phyloP scores from a whole-genome alignment of 208 protist genomes.

The Herpetomonas samuelpessoai region DNA sequence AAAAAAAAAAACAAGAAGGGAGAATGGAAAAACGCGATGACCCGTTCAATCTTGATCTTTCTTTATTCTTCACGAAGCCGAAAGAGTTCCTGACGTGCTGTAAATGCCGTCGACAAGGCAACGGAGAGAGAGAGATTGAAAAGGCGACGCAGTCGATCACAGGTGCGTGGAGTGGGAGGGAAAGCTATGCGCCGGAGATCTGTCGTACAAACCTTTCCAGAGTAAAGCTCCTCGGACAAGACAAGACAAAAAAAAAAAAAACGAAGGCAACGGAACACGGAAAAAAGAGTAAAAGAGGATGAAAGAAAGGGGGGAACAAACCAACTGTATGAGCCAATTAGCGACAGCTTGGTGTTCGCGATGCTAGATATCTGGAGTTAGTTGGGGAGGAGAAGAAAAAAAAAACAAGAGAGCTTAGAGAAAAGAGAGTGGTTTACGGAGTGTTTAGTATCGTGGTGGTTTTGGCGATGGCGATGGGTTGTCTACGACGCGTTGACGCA shows the following conservation, averaged over 20 bases:
- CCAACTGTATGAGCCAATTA: not conserved
- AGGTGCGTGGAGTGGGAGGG: too few relatives aligned
- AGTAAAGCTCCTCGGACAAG: too few relatives aligned
- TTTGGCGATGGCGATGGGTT: too few relatives aligned
- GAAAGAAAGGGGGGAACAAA: not conserved
- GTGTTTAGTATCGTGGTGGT: not conserved
- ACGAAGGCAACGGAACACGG: not conserved
- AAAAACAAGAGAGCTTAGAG: not conserved
- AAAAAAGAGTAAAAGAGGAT: conserved; percentile 3
- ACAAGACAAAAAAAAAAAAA: conserved; percentile 4
- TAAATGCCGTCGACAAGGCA: not conserved
- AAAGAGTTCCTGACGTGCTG: not conserved
- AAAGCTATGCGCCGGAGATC: too few relatives aligned
- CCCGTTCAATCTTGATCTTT: not conserved
- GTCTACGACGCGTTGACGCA: too few relatives aligned
- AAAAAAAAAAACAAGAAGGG: conserved; percentile 6
- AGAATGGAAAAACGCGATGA: conserved; percentile 3
- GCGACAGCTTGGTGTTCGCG: not conserved
- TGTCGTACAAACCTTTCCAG: not conserved
- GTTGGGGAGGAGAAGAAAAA: conserved; percentile 4
- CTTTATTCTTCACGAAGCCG: conserved; percentile 3
- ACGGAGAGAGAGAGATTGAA: not conserved
- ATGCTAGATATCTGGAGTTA: conserved; percentile 1
- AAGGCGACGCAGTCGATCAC: too few relatives aligned
- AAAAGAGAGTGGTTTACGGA: not conserved